Conservation (phyloP, 257 asterid species). For the Lycium ferocissimum region DNA sequence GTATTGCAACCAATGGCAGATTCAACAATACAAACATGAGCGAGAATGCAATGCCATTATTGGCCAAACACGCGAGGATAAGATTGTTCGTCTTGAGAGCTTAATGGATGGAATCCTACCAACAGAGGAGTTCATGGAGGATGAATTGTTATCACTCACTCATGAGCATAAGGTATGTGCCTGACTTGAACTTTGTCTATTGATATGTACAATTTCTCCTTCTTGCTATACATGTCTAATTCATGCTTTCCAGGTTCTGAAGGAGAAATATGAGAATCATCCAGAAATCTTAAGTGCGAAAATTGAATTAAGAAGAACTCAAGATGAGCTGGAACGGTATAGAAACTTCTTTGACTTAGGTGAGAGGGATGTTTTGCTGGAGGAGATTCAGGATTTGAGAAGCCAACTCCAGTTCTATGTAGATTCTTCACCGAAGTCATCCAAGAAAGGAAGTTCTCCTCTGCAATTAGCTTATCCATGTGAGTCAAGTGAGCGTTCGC, state of each 20-base stretch:
- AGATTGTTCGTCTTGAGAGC: constrained; percentile 92
- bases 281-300: constrained; percentile 84
- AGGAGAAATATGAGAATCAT: constrained; percentile 81
- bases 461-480: constrained; percentile 68
- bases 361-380: constrained; percentile 90
- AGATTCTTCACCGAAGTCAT: constrained; percentile 66
- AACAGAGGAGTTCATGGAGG: constrained; percentile 89
- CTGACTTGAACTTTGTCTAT: constrained; percentile 28
- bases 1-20: constrained; percentile 51
- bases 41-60: constrained; percentile 90
- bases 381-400: constrained; percentile 89
- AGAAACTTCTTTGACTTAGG: constrained; percentile 93
- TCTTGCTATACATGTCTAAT: constrained; percentile 36
- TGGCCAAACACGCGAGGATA: constrained; percentile 92
- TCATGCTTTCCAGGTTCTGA: constrained; percentile 71
- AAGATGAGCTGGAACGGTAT: constrained; percentile 83
- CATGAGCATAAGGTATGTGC: constrained; percentile 79
- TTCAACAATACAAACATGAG: constrained; percentile 98
- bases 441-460: constrained; percentile 61
- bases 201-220: constrained; percentile 23
- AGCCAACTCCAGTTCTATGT: constrained; percentile 76
- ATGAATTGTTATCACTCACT: constrained; percentile 69
- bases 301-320: constrained; percentile 73
- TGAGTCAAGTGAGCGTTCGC: constrained; percentile 62
- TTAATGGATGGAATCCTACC: constrained; percentile 92